Evolutionary conservation across 2,329 filamentous ascomycete genomes (phyloP).

Genomic region (Pyrenophora tritici-repentis): DNA sequence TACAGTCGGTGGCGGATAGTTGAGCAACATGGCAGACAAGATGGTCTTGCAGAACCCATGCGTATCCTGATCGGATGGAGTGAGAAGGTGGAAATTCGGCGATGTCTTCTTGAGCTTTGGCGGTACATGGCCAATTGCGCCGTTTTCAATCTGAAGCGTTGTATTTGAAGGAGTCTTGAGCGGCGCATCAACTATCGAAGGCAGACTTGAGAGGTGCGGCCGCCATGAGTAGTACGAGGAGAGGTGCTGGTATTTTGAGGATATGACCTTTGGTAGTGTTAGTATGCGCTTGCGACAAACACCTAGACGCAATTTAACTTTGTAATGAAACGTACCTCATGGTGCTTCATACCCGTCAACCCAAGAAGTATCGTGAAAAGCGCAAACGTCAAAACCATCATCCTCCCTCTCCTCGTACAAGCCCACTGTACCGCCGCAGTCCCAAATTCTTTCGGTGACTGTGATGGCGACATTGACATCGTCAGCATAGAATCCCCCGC

Average conservation of each 20-base stretch:
- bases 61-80: slow-evolving; percentile 56
- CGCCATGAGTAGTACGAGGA: slow-evolving; percentile 40
- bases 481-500: slow-evolving; percentile 29
- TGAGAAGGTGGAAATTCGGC: slow-evolving; percentile 59
- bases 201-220: slow-evolving; percentile 29
- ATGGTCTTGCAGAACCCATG: slow-evolving; percentile 62
- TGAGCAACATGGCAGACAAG: slow-evolving; percentile 62
- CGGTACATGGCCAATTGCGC: slow-evolving; percentile 34
- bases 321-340: slow-evolving; percentile 16
- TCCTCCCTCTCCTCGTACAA: slow-evolving; percentile 38
- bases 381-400: slow-evolving; percentile 25
- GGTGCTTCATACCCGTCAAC: slow-evolving; percentile 23
- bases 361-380: slow-evolving; percentile 29
- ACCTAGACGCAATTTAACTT: neutral
- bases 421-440: slow-evolving; percentile 39
- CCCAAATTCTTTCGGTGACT: slow-evolving; percentile 28
- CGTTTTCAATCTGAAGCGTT: slow-evolving; percentile 43
- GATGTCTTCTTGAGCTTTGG: slow-evolving; percentile 39
- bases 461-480: slow-evolving; percentile 34
- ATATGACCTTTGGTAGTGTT: slow-evolving; percentile 25
- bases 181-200: slow-evolving; percentile 31
- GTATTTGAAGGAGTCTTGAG: slow-evolving; percentile 41
- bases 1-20: slow-evolving; percentile 63
- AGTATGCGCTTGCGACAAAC: slow-evolving; percentile 1
- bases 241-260: slow-evolving; percentile 32